These are phyloP conservation scores for Ehretia macrophylla DNA, from an alignment of 257 asterid genomes.

Conservation along the genomic window DNA sequence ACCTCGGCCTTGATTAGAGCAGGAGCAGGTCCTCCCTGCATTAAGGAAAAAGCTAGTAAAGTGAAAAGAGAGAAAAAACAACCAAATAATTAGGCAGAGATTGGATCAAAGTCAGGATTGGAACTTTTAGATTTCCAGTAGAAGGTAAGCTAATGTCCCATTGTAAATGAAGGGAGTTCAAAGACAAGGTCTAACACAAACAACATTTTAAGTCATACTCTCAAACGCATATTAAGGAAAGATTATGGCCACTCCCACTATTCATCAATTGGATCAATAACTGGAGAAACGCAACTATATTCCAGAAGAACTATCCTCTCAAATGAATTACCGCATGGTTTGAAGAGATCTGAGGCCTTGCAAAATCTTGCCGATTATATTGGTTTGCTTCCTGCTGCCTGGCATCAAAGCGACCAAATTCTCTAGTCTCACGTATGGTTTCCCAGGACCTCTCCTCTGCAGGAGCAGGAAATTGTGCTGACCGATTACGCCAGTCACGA, in stretches of 20 bases:
- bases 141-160: too few relatives aligned
- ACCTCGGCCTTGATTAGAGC: constrained; percentile 79
- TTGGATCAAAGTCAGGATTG: too few relatives aligned
- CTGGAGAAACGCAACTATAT: background rate
- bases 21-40: constrained; percentile 54
- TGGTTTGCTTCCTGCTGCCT: constrained; percentile 22
- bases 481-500: constrained; percentile 56
- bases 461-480: constrained; percentile 36
- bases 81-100: background rate
- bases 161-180: too few relatives aligned
- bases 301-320: background rate
- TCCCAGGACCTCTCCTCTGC: constrained; percentile 43
- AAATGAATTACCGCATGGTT: constrained; percentile 41
- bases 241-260: too few relatives aligned
- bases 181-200: too few relatives aligned
- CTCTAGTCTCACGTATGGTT: constrained; percentile 48
- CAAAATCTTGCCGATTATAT: constrained; percentile 31
- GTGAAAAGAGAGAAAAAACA: background rate
- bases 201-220: background rate
- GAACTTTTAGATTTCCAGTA: too few relatives aligned
- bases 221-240: too few relatives aligned
- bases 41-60: background rate
- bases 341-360: constrained; percentile 48
- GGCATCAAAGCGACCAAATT: constrained; percentile 21
- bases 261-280: background rate